These are phyloP conservation scores for Crotalaria pallida DNA, from an alignment of 306 rosid genomes.

Conservation along the genomic window DNA sequence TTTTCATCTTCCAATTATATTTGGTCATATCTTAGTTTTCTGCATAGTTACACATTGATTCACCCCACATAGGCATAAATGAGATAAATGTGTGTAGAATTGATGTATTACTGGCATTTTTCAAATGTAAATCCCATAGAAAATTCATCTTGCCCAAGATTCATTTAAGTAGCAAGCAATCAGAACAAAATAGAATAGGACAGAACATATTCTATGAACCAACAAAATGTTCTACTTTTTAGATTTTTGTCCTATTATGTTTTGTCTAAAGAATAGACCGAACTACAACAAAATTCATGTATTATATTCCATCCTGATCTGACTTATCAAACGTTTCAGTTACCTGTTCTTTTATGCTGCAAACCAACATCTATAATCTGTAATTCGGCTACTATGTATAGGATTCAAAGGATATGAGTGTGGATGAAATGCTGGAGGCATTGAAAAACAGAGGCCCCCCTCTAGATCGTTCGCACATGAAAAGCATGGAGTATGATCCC, in stretches of 20 bases:
- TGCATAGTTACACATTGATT: background rate
- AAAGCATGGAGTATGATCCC: slow-evolving; percentile 30
- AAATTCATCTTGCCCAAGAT: background rate
- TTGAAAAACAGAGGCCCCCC: slow-evolving; percentile 49
- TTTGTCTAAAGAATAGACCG: no score
- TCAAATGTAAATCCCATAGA: background rate
- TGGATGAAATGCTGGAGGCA: slow-evolving; percentile 31
- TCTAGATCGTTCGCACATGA: slow-evolving; percentile 33
- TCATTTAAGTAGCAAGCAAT: background rate
- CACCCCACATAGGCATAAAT: background rate
- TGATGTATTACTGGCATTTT: background rate
- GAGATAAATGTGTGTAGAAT: background rate
- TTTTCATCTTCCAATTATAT: background rate
- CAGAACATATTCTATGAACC: no score
- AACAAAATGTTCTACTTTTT: no score
- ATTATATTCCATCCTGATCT: no score
- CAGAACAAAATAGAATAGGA: no score
- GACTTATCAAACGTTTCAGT: background rate
- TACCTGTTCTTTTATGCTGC: background rate
- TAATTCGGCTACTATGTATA: slow-evolving; percentile 17
- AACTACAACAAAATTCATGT: no score
- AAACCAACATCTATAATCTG: background rate
- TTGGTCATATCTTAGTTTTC: background rate
- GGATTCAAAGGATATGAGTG: slow-evolving; percentile 36
- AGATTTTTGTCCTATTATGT: no score